phyloP scores from a whole-genome alignment of 2,329 filamentous ascomycete species.

The Coleophoma cylindrospora region DNA sequence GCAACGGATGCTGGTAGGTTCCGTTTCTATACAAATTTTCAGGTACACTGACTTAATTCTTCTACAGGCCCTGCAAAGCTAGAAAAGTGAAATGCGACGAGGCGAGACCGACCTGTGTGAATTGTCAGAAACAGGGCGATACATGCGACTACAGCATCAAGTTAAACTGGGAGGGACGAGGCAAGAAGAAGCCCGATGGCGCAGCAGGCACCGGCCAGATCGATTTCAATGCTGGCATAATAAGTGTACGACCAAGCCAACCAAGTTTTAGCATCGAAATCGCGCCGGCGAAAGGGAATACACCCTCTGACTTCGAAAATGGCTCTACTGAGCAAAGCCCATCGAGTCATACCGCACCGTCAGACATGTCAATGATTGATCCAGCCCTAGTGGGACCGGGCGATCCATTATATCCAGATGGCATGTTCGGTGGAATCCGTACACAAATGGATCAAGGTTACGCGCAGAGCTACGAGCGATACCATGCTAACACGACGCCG shows the following conservation, averaged over 20 bases:
- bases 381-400: conserved; percentile 9
- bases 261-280: background rate
- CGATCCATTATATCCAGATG: conserved; percentile 5
- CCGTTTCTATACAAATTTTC: background rate
- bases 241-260: conserved; percentile 3
- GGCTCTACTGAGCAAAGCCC: no score
- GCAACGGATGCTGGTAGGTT: conserved; percentile 63
- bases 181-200: conserved; percentile 48
- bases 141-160: conserved; percentile 77
- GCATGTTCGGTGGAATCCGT: conserved; percentile 1
- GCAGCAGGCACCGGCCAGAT: conserved; percentile 4
- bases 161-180: conserved; percentile 74
- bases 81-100: conserved; percentile 80
- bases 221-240: conserved; percentile 9
- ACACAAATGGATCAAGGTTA: conserved; percentile 6
- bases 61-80: conserved; percentile 67
- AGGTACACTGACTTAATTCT: background rate
- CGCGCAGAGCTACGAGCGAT: conserved; percentile 19
- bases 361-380: conserved; percentile 10
- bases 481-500: conserved; percentile 6
- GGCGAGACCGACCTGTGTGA: conserved; percentile 66
- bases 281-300: background rate
- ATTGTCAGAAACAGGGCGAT: conserved; percentile 68
- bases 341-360: background rate
- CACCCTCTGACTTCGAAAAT: no score